Evolutionary conservation across 164 flowering plant genomes (phyloP).

Genomic region (Litsea cubeba): DNA sequence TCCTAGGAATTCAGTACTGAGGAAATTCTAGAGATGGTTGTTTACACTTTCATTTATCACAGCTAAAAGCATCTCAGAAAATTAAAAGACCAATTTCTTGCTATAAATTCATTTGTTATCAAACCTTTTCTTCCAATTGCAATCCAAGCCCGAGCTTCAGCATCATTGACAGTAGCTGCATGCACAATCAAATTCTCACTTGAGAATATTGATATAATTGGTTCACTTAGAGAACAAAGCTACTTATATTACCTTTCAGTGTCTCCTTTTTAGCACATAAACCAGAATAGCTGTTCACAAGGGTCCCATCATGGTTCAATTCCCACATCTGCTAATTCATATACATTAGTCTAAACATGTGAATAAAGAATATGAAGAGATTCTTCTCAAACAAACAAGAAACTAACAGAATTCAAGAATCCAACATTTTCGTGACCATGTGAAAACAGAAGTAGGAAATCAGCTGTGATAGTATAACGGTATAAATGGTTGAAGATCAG

Average conservation of each 20-base stretch:
- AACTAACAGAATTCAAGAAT: background rate
- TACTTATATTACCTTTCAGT: conserved; percentile 36
- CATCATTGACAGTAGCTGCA: conserved; percentile 36
- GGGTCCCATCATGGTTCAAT: conserved; percentile 47
- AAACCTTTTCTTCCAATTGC: conserved; percentile 78
- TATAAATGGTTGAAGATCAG: background rate
- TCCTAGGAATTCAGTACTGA: too few species aligned
- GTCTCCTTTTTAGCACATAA: conserved; percentile 50
- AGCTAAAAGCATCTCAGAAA: background rate
- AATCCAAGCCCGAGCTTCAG: conserved; percentile 74
- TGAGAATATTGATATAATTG: background rate
- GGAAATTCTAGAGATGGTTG: too few species aligned
- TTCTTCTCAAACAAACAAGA: background rate
- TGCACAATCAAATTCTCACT: conserved; percentile 2
- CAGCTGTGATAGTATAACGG: background rate
- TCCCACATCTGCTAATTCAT: conserved; percentile 63
- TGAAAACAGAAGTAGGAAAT: background rate
- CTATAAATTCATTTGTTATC: background rate
- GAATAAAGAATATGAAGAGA: background rate
- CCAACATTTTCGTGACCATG: background rate
- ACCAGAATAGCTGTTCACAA: conserved; percentile 67
- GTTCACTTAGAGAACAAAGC: background rate
- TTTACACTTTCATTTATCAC: too few species aligned
- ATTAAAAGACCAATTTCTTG: background rate
- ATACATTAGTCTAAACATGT: conserved; percentile 1